These are phyloP conservation scores for Dentipellis sp. DNA, from an alignment of 768 basidiomycete species.

Conservation along the genomic window DNA sequence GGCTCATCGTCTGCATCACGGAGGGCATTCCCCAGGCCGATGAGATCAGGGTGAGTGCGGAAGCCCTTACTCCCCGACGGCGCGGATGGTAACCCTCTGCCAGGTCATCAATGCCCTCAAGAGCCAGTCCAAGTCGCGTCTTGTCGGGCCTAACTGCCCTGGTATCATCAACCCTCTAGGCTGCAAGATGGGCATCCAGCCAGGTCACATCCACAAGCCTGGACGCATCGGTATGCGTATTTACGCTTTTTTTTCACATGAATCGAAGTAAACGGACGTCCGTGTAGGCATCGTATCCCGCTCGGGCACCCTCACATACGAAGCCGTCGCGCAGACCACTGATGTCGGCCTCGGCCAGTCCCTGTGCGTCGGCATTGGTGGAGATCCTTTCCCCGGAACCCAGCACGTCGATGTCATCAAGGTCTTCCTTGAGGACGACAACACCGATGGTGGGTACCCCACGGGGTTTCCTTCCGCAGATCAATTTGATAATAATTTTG, in stretches of 20 bases:
- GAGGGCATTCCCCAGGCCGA: constrained; percentile 98
- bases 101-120: constrained; percentile 92
- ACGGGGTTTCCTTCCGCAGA: too few species aligned
- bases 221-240: constrained; percentile 77
- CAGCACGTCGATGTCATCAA: constrained; percentile 95
- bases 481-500: too few species aligned
- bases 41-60: constrained; percentile 69
- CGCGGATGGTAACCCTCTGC: neutral
- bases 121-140: constrained; percentile 87
- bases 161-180: constrained; percentile 96
- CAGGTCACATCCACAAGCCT: constrained; percentile 94
- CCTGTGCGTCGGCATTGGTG: constrained; percentile 94
- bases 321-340: constrained; percentile 97
- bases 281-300: constrained; percentile 82
- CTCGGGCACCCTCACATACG: constrained; percentile 94
- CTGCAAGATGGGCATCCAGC: constrained; percentile 99
- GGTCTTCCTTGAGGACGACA: constrained; percentile 89
- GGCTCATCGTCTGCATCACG: constrained; percentile 95
- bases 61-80: neutral
- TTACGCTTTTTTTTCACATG: neutral
- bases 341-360: constrained; percentile 94
- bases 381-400: constrained; percentile 94
- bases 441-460: constrained; percentile 66
- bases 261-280: neutral
- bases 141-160: constrained; percentile 98